phyloP scores from a whole-genome alignment of 805 yeast species.

The Yamadazyma laniorum region DNA sequence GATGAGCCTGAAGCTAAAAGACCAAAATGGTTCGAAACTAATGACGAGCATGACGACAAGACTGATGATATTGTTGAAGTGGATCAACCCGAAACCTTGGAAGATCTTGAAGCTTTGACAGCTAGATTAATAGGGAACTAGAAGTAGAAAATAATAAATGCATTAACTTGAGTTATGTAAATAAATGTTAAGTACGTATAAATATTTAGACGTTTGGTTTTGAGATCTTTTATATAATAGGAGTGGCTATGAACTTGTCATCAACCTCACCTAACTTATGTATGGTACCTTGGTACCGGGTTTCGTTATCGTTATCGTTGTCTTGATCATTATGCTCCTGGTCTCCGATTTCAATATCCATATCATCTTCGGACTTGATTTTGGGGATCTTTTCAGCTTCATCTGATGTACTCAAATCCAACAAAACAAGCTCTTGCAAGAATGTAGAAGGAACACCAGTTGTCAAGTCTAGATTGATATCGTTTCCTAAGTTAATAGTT shows the following conservation, averaged over 20 bases:
- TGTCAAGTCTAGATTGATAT: slow-evolving; percentile 59
- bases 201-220: too few relatives aligned
- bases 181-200: too few relatives aligned
- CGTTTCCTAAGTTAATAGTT: slow-evolving; percentile 70
- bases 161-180: not conserved
- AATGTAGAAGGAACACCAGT: slow-evolving; percentile 69
- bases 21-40: slow-evolving; percentile 52
- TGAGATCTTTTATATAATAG: slow-evolving; percentile 4
- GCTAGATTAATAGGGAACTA: slow-evolving; percentile 39
- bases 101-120: slow-evolving; percentile 89
- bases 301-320: slow-evolving; percentile 6
- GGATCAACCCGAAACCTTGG: slow-evolving; percentile 86
- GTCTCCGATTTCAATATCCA: slow-evolving; percentile 4
- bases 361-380: slow-evolving; percentile 22
- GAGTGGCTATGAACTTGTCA: slow-evolving; percentile 30
- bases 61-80: slow-evolving; percentile 57
- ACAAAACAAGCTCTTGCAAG: slow-evolving; percentile 66
- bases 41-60: slow-evolving; percentile 18
- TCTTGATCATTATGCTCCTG: slow-evolving; percentile 3
- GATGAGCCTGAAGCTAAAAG: slow-evolving; percentile 38
- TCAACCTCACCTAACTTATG: slow-evolving; percentile 29
- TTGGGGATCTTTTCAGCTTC: slow-evolving; percentile 23
- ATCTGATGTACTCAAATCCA: slow-evolving; percentile 38
- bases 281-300: slow-evolving; percentile 22
- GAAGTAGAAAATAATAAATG: not conserved